A percentile compares a stretch with the other conserved stretches of the same genome.
These are phyloP conservation scores for Fraxinus paxiana DNA, from an alignment of 305 asterid genomes.

Conservation along the genomic window DNA sequence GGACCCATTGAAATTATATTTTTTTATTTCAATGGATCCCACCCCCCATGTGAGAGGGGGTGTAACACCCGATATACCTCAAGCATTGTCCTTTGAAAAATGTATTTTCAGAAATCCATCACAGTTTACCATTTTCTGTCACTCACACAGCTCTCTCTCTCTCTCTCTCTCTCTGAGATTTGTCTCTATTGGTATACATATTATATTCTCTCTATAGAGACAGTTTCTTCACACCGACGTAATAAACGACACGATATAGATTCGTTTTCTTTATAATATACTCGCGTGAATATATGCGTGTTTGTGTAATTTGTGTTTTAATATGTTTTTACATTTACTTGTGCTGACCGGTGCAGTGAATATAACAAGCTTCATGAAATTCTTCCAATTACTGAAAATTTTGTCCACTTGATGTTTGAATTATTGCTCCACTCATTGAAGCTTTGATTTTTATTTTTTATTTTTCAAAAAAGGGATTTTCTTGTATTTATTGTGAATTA, in stretches of 20 bases:
- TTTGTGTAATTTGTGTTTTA: neutral
- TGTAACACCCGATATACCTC: no score
- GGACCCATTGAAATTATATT: no score
- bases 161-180: neutral
- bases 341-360: neutral
- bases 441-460: constrained; percentile 18
- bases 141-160: neutral
- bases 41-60: no score
- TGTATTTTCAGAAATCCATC: neutral
- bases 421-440: constrained; percentile 24
- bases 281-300: neutral
- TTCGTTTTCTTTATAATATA: neutral
- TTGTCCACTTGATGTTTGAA: constrained; percentile 17
- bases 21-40: no score
- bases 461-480: constrained; percentile 8
- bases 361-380: constrained; percentile 22
- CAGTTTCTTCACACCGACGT: neutral
- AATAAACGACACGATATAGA: neutral
- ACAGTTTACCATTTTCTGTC: neutral
- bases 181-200: neutral
- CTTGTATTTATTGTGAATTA: neutral
- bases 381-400: constrained; percentile 2
- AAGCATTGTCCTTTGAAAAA: no score
- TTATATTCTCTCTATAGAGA: neutral
- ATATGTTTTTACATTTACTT: neutral